Percentiles rank a stretch among this genome's conserved stretches.
Conservation (phyloP, 768 basidiomycete genomes). For the Obba rivulosa region DNA sequence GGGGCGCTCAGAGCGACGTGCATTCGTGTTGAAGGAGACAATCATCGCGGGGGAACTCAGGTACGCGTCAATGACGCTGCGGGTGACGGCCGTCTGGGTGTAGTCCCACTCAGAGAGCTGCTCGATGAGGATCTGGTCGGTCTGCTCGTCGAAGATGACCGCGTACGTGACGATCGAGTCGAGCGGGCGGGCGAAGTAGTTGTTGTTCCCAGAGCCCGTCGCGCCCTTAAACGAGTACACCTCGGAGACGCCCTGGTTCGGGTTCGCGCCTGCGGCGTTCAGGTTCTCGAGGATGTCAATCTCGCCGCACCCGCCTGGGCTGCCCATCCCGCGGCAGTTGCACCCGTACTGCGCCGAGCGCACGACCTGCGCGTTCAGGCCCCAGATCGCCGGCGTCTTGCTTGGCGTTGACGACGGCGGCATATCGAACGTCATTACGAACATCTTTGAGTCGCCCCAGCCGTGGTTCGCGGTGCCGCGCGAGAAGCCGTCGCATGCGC, state of each 20-base stretch:
- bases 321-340: constrained; percentile 26
- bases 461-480: constrained; percentile 26
- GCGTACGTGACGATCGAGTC: constrained; percentile 12
- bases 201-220: constrained; percentile 19
- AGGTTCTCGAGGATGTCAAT: constrained; percentile 25
- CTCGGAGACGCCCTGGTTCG: constrained; percentile 22
- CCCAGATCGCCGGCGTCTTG: constrained; percentile 24
- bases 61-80: constrained; percentile 21
- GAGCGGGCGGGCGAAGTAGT: constrained; percentile 20
- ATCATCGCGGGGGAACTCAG: constrained; percentile 15
- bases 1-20: constrained; percentile 6
- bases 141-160: constrained; percentile 23
- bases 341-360: constrained; percentile 27
- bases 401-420: constrained; percentile 14
- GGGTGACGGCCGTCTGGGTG: constrained; percentile 15
- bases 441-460: constrained; percentile 22
- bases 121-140: constrained; percentile 21
- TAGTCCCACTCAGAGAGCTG: constrained; percentile 21
- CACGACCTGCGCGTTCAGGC: constrained; percentile 23
- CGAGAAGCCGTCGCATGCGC: constrained; percentile 22
- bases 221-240: constrained; percentile 27
- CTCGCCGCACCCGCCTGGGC: constrained; percentile 20
- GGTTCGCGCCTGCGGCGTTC: constrained; percentile 8
- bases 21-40: constrained; percentile 12
- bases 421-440: constrained; percentile 25